Base-by-base conservation (phyloP, 305 asterid species). In the Caryopteris hybrid region DNA sequence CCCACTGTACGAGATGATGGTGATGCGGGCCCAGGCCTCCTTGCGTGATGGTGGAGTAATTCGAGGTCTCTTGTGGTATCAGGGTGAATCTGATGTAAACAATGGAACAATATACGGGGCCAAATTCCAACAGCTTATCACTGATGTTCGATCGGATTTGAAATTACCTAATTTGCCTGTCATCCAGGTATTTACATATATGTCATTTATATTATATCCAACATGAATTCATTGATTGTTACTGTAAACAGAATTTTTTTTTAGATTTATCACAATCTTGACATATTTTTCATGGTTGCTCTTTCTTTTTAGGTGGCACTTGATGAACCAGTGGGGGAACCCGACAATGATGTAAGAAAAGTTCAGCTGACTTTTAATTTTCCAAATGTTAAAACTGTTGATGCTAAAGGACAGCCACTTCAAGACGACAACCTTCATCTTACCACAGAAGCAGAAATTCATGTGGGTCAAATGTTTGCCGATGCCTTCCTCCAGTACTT, bases 31-130 rank as follows among this genome's bases (percentile, higher is more conserved):
- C 0, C 11, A 31, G 42, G 75, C 79, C 2, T 80, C 81, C 0
- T 5, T 54, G 25, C 13, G 36, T 1, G 78, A 21, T 0, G 45
- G 68, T 5, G 86, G 86, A 1, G 39, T 12, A 1, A 29, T 84
- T 9, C 66, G 63, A 47, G 84, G 78, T 0, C 39, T 86, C 23
- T 66, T 84, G 1, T 88, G 95, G 92, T 88, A 82, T 58, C 92
- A 86, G 52, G 95, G 95, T 3, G 95, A 85, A 79, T 74, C 78
- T 16, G 91, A 87, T n/a, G 0, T 12, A 7, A 8, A 6, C 9
- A 9, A 17, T 1, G 46, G 27, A 3, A 29, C 3, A 2, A 20
- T 10, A 1, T 57, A 57, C 4, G 9, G 0, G 4, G 4, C 8
- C 8, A 42, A 23, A 2, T 9, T 57, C 17, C 0, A 3, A 5